phyloP scores from a whole-genome alignment of 495 filamentous ascomycete genomes.

The Lasiosphaeris hirsuta region DNA sequence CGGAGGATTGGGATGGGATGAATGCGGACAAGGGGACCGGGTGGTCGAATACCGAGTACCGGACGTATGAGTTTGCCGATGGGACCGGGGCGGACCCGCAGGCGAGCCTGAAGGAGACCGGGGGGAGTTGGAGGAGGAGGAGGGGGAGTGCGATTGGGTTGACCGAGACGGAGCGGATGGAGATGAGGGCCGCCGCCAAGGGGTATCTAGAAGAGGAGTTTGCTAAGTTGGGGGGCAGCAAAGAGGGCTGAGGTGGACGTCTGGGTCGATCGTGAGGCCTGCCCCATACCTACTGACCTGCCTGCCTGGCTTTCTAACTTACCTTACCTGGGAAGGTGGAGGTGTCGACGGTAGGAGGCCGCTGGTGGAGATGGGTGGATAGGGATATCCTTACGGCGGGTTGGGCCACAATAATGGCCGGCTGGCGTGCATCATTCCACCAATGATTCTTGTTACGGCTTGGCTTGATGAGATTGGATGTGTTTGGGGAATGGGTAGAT shows the following conservation, averaged over 20 bases:
- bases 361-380: too few species aligned
- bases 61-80: constrained; percentile 67
- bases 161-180: constrained; percentile 42
- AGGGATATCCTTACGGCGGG: too few species aligned
- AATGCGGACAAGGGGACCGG: constrained; percentile 63
- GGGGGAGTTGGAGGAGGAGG: constrained; percentile 51
- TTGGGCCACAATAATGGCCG: too few species aligned
- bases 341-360: too few species aligned
- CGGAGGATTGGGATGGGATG: constrained; percentile 73
- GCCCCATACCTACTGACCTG: background rate
- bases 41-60: constrained; percentile 81
- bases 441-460: too few species aligned
- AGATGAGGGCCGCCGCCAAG: constrained; percentile 35
- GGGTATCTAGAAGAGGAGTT: constrained; percentile 27
- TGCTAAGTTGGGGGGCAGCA: background rate
- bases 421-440: too few species aligned
- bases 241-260: background rate
- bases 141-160: constrained; percentile 46
- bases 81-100: constrained; percentile 53
- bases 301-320: too few species aligned
- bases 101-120: constrained; percentile 57
- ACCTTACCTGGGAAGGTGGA: too few species aligned
- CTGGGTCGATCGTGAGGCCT: background rate
- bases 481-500: too few species aligned
- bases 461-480: too few species aligned